Conservation (phyloP, 2,329 filamentous ascomycete genomes). For the Xylariaceae sp. region DNA sequence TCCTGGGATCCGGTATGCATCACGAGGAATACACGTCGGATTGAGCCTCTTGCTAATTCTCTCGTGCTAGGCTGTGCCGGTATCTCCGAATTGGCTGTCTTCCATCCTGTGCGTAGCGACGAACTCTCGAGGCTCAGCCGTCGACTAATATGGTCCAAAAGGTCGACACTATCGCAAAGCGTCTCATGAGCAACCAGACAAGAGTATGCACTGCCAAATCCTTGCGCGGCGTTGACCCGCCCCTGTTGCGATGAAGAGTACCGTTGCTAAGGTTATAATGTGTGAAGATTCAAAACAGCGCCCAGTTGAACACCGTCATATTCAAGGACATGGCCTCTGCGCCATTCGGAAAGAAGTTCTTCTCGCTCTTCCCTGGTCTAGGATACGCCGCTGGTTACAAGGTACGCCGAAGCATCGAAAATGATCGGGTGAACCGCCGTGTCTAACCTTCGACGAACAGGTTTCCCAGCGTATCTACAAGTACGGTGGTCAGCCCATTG, state of each 20-base stretch:
- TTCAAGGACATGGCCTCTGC: slow-evolving; percentile 85
- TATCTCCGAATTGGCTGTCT: slow-evolving; percentile 62
- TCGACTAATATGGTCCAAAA: slow-evolving; percentile 35
- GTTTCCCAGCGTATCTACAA: slow-evolving; percentile 96
- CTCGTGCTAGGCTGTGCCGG: slow-evolving; percentile 51
- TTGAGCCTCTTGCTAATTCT: slow-evolving; percentile 9
- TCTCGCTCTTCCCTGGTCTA: slow-evolving; percentile 93
- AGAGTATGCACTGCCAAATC: slow-evolving; percentile 46
- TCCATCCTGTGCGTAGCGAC: slow-evolving; percentile 54
- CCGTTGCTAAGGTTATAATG: slow-evolving; percentile 9
- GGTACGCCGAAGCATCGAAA: slow-evolving; percentile 37
- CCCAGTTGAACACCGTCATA: slow-evolving; percentile 81
- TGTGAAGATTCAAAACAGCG: slow-evolving; percentile 23
- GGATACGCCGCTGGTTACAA: slow-evolving; percentile 98
- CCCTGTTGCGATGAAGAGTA: not conserved
- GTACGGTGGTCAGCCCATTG: slow-evolving; percentile 94
- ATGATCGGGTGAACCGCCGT: no score
- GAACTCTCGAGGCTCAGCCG: slow-evolving; percentile 12
- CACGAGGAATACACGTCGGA: not conserved
- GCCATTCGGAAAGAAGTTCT: slow-evolving; percentile 68
- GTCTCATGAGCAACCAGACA: slow-evolving; percentile 96
- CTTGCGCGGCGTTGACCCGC: not conserved
- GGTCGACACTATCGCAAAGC: slow-evolving; percentile 98
- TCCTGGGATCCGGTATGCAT: slow-evolving; percentile 78
- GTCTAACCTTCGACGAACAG: slow-evolving; percentile 33